Percentiles rank a stretch among this genome's conserved stretches.
These are phyloP conservation scores for Auriscalpium vulgare DNA, from an alignment of 768 basidiomycete species.

Conservation along the genomic window DNA sequence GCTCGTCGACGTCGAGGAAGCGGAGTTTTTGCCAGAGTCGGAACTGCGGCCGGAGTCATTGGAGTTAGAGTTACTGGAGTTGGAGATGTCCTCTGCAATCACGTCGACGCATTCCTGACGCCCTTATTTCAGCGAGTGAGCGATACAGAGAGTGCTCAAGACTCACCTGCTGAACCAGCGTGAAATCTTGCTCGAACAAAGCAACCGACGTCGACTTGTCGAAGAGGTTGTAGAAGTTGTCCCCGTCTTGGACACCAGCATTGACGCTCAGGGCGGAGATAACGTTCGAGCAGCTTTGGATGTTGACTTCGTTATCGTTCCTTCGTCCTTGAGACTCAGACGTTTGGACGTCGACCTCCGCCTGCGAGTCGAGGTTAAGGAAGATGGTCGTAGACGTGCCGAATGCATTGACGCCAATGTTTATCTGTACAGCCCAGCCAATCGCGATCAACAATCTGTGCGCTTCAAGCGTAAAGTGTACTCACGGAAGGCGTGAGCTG, in stretches of 20 bases:
- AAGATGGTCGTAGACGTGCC: constrained; percentile 32
- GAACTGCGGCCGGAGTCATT: no score
- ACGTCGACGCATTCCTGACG: no score
- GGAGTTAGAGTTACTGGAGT: no score
- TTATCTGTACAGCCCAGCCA: constrained; percentile 17
- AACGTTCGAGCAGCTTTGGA: not conserved
- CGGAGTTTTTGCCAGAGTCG: no score
- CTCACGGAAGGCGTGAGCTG: no score
- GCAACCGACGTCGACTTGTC: not conserved
- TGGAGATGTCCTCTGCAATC: no score
- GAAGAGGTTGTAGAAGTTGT: not conserved
- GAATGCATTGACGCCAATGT: constrained; percentile 37
- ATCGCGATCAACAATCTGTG: not conserved
- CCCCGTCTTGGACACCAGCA: not conserved
- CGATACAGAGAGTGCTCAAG: no score
- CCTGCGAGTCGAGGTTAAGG: constrained; percentile 29
- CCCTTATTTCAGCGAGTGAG: no score
- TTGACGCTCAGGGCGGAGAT: not conserved
- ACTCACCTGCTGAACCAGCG: not conserved
- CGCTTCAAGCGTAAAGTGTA: no score
- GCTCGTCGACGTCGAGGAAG: no score
- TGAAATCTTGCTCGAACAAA: no score
- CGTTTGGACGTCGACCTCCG: constrained; percentile 17
- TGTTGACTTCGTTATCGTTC: not conserved
- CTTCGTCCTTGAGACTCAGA: not conserved